Evolutionary conservation across 805 yeast genomes (phyloP).

Genomic region (Isabelozyma heimii): DNA sequence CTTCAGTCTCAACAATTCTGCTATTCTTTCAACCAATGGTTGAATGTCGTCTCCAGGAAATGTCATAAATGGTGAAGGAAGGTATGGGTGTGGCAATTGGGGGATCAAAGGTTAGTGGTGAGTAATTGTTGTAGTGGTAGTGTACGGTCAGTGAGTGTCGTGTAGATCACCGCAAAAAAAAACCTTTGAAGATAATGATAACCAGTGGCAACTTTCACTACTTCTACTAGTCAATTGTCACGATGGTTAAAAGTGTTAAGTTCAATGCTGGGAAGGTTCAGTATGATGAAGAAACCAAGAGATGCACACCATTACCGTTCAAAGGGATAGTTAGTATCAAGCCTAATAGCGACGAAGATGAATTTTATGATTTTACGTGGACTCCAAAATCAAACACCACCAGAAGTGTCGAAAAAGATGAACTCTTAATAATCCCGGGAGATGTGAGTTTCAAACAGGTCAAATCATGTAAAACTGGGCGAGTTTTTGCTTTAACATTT

Average conservation of each 20-base stretch:
- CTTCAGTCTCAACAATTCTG: conserved; percentile 49
- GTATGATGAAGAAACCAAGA: conserved; percentile 57
- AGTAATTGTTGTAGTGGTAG: too few species aligned
- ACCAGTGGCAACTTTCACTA: not conserved
- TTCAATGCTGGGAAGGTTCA: conserved; percentile 81
- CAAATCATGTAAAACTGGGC: conserved; percentile 67
- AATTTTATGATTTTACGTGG: conserved; percentile 72
- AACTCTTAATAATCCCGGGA: conserved; percentile 75
- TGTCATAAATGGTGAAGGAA: conserved; percentile 10
- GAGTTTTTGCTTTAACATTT: conserved; percentile 70
- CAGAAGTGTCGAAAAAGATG: conserved; percentile 47
- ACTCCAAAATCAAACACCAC: conserved; percentile 55
- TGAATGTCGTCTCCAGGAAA: conserved; percentile 64
- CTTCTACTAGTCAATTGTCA: not conserved
- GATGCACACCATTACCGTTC: conserved; percentile 67
- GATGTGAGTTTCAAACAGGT: conserved; percentile 78
- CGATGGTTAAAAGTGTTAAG: conserved; percentile 28
- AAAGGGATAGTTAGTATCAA: conserved; percentile 65
- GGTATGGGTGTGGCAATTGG: too few species aligned
- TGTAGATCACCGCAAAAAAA: too few species aligned
- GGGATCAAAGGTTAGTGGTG: too few species aligned
- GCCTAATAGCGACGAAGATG: conserved; percentile 67
- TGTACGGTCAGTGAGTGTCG: too few species aligned
- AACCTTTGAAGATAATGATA: too few species aligned
- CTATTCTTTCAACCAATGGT: conserved; percentile 53